Evolutionary conservation across 352 stramenopile genomes (phyloP).

Genomic region (Pythium biforme): DNA sequence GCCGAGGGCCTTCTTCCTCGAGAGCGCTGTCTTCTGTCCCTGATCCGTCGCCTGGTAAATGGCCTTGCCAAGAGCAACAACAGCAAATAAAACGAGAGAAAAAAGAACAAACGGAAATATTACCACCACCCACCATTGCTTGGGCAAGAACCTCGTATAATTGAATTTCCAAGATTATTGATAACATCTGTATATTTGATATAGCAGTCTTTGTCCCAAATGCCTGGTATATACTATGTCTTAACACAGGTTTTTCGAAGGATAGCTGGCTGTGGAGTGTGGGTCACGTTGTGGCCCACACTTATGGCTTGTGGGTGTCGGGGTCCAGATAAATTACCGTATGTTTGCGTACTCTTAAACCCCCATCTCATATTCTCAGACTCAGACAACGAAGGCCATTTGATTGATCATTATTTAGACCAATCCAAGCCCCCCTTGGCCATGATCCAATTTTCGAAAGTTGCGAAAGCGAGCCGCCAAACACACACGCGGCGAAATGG

Average conservation of each 20-base stretch:
- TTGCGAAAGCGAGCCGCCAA: background rate
- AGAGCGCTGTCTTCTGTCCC: slow-evolving; percentile 14
- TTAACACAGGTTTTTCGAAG: slow-evolving; percentile 18
- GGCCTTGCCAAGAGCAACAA: background rate
- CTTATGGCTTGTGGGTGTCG: background rate
- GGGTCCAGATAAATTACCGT: slow-evolving; percentile 13
- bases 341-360: slow-evolving; percentile 6
- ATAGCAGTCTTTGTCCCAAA: too few species aligned
- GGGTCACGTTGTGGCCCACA: too few species aligned
- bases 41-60: slow-evolving; percentile 7
- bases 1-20: background rate
- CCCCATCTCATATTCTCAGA: slow-evolving; percentile 22
- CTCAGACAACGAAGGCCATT: background rate
- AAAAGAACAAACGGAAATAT: background rate
- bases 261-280: background rate
- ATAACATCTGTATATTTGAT: too few species aligned
- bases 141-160: background rate
- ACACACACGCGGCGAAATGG: slow-evolving; percentile 23
- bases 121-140: background rate
- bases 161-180: too few species aligned
- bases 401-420: slow-evolving; percentile 1
- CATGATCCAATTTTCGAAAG: slow-evolving; percentile 14
- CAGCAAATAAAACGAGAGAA: slow-evolving; percentile 2
- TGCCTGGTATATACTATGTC: background rate
- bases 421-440: background rate